A percentile compares a stretch with the other conserved stretches of the same genome.
Conservation (phyloP, 345 rosid species). For the Lumnitzera littorea region DNA sequence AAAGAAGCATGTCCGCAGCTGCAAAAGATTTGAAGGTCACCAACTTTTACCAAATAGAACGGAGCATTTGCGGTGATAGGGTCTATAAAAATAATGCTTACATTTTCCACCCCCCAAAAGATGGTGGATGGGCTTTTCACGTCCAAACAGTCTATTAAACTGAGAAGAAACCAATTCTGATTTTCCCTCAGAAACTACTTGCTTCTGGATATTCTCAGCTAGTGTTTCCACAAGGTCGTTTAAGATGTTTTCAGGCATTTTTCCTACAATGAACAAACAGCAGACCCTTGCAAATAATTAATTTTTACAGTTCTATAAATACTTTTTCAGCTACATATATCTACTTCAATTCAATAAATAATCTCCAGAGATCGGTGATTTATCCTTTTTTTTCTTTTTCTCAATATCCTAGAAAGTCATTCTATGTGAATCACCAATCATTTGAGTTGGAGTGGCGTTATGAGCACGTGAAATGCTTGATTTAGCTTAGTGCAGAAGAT, state of each 20-base stretch:
- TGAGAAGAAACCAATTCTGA: slow-evolving; percentile 35
- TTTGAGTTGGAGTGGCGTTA: too few species aligned
- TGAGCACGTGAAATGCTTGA: too few species aligned
- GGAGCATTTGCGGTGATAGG: not conserved
- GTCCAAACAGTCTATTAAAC: slow-evolving; percentile 63
- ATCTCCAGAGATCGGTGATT: too few species aligned
- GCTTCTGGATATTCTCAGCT: slow-evolving; percentile 48
- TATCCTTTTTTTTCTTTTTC: too few species aligned
- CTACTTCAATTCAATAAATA: too few species aligned
- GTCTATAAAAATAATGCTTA: slow-evolving; percentile 18
- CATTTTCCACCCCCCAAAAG: slow-evolving; percentile 91
- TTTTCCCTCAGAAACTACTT: slow-evolving; percentile 41
- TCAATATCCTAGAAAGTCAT: too few species aligned
- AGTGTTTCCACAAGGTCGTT: slow-evolving; percentile 58
- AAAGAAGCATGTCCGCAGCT: slow-evolving; percentile 95
- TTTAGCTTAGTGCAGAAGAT: too few species aligned
- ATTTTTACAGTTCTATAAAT: too few species aligned
- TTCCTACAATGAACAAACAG: slow-evolving; percentile 12
- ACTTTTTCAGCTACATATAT: too few species aligned
- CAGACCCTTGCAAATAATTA: too few species aligned
- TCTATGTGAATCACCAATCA: too few species aligned
- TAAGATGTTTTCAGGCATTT: slow-evolving; percentile 65
- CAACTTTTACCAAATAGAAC: slow-evolving; percentile 1
- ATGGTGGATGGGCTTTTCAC: slow-evolving; percentile 67
- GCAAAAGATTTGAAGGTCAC: slow-evolving; percentile 12